phyloP scores from a whole-genome alignment of 148 eudicot species.

The Dysphania ambrosioides region DNA sequence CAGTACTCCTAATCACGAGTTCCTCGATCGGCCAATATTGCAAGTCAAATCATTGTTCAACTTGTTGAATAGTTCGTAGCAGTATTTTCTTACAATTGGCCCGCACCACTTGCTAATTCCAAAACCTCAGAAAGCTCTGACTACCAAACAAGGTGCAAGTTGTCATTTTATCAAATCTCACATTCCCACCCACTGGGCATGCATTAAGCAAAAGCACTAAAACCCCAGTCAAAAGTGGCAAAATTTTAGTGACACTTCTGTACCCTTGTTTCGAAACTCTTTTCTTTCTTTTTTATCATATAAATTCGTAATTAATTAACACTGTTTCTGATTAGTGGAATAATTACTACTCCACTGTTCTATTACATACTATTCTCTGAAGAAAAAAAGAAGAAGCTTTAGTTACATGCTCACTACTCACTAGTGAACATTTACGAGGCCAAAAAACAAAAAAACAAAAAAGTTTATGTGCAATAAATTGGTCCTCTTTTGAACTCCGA shows the following conservation, averaged over 20 bases:
- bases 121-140: background rate
- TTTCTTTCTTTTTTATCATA: background rate
- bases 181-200: background rate
- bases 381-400: background rate
- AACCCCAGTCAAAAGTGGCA: background rate
- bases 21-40: background rate
- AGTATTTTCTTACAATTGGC: background rate
- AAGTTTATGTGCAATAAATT: conserved; percentile 19
- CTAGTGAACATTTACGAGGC: background rate
- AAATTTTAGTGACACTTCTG: background rate
- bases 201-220: background rate
- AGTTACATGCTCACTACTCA: conserved; percentile 14
- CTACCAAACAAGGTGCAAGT: background rate
- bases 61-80: background rate
- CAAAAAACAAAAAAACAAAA: background rate
- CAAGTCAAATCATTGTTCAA: background rate
- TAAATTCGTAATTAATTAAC: background rate
- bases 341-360: background rate
- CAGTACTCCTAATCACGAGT: too few species aligned
- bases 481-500: background rate
- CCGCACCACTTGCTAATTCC: background rate
- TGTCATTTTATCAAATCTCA: background rate
- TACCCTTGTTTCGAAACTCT: conserved; percentile 5
- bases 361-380: conserved; percentile 8
- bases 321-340: background rate